These are phyloP conservation scores for Neonectria magnoliae DNA, from an alignment of 2,329 filamentous ascomycete species.

Conservation along the genomic window DNA sequence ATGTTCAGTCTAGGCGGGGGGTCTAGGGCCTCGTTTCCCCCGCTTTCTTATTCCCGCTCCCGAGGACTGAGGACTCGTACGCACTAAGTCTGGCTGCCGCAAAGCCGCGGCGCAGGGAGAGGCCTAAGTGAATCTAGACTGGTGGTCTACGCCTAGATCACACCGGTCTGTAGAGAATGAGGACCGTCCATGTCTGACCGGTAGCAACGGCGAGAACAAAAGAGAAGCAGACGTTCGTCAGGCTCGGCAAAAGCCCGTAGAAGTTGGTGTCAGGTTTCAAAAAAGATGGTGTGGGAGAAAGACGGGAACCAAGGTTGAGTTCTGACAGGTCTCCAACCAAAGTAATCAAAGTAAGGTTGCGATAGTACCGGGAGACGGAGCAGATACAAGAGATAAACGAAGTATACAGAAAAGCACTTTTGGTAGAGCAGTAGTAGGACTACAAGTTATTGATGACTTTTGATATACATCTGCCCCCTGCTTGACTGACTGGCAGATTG, in stretches of 20 bases:
- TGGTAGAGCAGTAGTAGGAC: not conserved
- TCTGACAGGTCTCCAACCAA: constrained; percentile 1
- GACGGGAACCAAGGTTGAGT: constrained; percentile 6
- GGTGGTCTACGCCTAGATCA: not conserved
- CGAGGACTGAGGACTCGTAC: not conserved
- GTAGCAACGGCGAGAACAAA: constrained; percentile 6
- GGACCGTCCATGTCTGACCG: constrained; percentile 8
- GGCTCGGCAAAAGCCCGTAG: constrained; percentile 5
- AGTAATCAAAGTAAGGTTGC: not conserved
- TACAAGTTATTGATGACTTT: not conserved
- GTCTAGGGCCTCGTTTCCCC: not conserved
- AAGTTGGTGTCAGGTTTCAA: constrained; percentile 2
- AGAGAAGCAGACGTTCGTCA: constrained; percentile 1
- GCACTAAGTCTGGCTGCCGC: not conserved
- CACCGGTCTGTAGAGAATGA: constrained; percentile 15
- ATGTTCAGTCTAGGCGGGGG: not conserved
- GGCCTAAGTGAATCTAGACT: not conserved
- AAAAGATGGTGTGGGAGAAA: constrained; percentile 11
- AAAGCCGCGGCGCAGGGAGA: too few species aligned
- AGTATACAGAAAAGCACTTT: not conserved
- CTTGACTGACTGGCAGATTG: too few species aligned
- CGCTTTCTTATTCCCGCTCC: not conserved
- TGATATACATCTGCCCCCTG: not conserved
- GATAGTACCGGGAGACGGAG: not conserved
- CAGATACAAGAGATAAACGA: not conserved